Conservation (phyloP, 2,329 filamentous ascomycete genomes). For the Diaporthe vexans region DNA sequence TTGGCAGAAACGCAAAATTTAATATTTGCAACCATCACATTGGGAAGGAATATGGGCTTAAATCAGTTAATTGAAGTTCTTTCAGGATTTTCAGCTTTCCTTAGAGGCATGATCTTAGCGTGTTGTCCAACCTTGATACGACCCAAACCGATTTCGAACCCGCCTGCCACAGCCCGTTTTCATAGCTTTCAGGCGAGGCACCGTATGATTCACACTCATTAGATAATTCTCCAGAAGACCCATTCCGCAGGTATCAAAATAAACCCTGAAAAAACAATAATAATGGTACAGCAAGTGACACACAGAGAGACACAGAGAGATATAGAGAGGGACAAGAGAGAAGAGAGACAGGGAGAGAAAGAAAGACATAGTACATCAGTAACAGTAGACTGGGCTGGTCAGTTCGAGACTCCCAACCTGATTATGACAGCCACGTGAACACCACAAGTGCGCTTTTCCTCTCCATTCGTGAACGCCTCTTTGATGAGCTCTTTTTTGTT, state of each 20-base stretch:
- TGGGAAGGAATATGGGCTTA: too few species aligned
- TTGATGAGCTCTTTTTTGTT: constrained; percentile 32
- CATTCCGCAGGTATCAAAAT: constrained; percentile 28
- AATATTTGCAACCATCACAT: neutral
- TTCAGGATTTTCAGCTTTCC: constrained; percentile 17
- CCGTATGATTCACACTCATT: constrained; percentile 27
- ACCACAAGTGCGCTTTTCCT: constrained; percentile 19
- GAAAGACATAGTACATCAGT: constrained; percentile 13
- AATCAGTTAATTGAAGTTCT: neutral
- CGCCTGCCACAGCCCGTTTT: constrained; percentile 4
- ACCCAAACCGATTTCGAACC: constrained; percentile 28
- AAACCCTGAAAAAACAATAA: neutral
- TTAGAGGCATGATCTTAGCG: neutral
- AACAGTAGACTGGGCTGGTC: constrained; percentile 25
- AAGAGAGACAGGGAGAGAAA: neutral
- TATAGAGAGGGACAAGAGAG: neutral
- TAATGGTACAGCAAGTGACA: constrained; percentile 25
- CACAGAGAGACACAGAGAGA: neutral
- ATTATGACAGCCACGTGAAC: constrained; percentile 30
- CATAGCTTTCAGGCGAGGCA: neutral
- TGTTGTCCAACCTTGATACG: constrained; percentile 16
- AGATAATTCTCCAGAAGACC: constrained; percentile 23
- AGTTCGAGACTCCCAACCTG: constrained; percentile 20
- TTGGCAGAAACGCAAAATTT: neutral
- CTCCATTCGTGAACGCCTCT: constrained; percentile 29